Conservation (phyloP, 139 green algal genomes). For the Chlorella sp. region DNA sequence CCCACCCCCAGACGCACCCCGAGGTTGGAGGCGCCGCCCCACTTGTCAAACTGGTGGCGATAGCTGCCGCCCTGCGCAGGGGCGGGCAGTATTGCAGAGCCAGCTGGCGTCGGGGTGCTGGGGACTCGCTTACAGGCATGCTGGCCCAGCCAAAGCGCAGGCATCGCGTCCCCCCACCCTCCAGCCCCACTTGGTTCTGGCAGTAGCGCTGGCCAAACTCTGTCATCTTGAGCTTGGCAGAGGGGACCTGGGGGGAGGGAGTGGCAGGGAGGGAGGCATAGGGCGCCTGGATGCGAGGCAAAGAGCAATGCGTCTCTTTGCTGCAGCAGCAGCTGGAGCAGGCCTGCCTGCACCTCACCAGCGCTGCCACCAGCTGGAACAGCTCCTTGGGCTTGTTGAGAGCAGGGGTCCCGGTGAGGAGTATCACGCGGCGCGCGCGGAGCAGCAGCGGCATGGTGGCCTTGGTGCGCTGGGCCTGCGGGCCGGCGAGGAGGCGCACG, state of each 20-base stretch:
- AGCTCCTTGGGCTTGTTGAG: conserved; percentile 76
- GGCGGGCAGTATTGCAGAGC: no score
- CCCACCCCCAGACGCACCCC: no score
- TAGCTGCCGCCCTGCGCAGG: no score
- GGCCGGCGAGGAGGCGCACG: no score
- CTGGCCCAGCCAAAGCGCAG: neutral
- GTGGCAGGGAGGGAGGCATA: no score
- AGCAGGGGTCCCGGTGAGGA: conserved; percentile 82
- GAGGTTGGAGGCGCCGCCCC: conserved; percentile 66
- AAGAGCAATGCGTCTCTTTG: no score
- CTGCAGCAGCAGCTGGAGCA: conserved; percentile 73
- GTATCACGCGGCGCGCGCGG: conserved; percentile 54
- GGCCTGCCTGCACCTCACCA: conserved; percentile 29
- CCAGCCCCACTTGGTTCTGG: no score
- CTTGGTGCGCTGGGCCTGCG: conserved; percentile 68
- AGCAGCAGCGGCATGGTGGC: conserved; percentile 64
- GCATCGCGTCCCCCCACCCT: neutral
- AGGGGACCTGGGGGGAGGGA: conserved; percentile 65
- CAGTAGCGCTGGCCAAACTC: conserved; percentile 87
- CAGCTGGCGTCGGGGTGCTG: no score
- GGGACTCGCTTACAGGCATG: no score
- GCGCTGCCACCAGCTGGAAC: conserved; percentile 63
- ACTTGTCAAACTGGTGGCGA: conserved; percentile 42
- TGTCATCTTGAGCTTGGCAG: conserved; percentile 58
- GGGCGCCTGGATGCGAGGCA: no score